These are phyloP conservation scores for Fusarium keratoplasticum DNA, from an alignment of 2,329 filamentous ascomycete species.

Conservation along the genomic window DNA sequence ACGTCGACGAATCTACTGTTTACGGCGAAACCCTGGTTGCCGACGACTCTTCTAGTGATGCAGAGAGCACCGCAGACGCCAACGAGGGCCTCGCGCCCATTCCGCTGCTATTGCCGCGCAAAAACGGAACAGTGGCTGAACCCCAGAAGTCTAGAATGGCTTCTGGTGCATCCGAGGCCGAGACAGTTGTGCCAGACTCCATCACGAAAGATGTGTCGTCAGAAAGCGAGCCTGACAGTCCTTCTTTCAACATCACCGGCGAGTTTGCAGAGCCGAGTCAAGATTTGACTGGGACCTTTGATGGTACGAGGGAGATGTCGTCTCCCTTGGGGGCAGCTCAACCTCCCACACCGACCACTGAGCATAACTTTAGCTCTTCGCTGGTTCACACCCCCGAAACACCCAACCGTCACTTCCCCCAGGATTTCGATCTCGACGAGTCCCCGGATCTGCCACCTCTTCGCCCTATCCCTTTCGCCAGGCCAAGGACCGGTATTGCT, in stretches of 20 bases:
- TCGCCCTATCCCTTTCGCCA: slow-evolving; percentile 39
- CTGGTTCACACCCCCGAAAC: slow-evolving; percentile 32
- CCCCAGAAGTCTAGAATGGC: slow-evolving; percentile 28
- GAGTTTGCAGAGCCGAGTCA: slow-evolving; percentile 29
- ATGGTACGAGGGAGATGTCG: slow-evolving; percentile 29
- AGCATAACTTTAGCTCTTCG: slow-evolving; percentile 21
- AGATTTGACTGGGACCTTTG: slow-evolving; percentile 18
- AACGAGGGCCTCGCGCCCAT: slow-evolving; percentile 32
- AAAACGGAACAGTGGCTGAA: slow-evolving; percentile 8
- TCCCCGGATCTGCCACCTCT: slow-evolving; percentile 53
- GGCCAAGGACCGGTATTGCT: slow-evolving; percentile 49
- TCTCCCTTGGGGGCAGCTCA: slow-evolving; percentile 16
- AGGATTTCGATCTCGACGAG: slow-evolving; percentile 43
- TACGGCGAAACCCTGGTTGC: slow-evolving; percentile 15
- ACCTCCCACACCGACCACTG: slow-evolving; percentile 30
- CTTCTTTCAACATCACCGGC: slow-evolving; percentile 34
- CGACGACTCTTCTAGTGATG: slow-evolving; percentile 30
- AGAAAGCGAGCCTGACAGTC: slow-evolving; percentile 27
- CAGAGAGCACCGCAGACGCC: slow-evolving; percentile 28
- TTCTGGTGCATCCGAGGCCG: slow-evolving; percentile 41
- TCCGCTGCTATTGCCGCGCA: slow-evolving; percentile 36
- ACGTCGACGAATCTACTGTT: slow-evolving; percentile 8
- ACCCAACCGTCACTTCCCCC: slow-evolving; percentile 33
- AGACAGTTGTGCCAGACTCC: slow-evolving; percentile 37
- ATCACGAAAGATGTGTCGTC: slow-evolving; percentile 17